Percentiles rank a stretch among this genome's conserved stretches.
Evolutionary conservation across 352 stramenopile species (phyloP).

Genomic region (Phytophthora boehmeriae): DNA sequence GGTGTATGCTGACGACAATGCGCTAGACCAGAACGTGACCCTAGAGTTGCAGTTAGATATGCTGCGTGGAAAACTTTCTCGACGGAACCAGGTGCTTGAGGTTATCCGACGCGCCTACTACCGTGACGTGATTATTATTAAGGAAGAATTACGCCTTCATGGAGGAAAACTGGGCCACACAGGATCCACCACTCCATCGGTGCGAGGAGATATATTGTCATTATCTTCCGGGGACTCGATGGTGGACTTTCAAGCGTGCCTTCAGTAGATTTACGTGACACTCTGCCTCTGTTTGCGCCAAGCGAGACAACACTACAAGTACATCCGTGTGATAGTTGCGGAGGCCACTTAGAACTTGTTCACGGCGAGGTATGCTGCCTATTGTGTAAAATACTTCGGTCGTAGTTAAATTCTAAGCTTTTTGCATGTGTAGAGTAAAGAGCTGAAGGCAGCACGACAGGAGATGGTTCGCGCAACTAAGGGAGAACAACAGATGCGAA

Average conservation of each 20-base stretch:
- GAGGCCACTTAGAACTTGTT: slow-evolving; percentile 76
- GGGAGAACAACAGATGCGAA: slow-evolving; percentile 73
- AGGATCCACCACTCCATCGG: slow-evolving; percentile 6
- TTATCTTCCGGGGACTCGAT: slow-evolving; percentile 11
- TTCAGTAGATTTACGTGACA: slow-evolving; percentile 74
- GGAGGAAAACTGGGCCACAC: slow-evolving; percentile 21
- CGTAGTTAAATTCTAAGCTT: background rate
- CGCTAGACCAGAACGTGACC: slow-evolving; percentile 40
- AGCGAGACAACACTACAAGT: slow-evolving; percentile 76
- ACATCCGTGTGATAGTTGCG: slow-evolving; percentile 75
- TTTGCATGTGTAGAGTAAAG: slow-evolving; percentile 53
- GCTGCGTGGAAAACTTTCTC: slow-evolving; percentile 65
- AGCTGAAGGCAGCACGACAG: slow-evolving; percentile 62
- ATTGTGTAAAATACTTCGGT: background rate
- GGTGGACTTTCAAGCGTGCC: slow-evolving; percentile 60
- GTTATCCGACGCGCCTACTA: slow-evolving; percentile 81
- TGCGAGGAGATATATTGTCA: slow-evolving; percentile 15
- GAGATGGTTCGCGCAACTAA: slow-evolving; percentile 74
- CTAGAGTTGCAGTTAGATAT: slow-evolving; percentile 64
- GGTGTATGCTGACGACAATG: slow-evolving; percentile 35
- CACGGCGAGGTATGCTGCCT: slow-evolving; percentile 63
- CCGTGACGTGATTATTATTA: slow-evolving; percentile 83
- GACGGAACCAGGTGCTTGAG: slow-evolving; percentile 77
- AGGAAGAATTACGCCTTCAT: slow-evolving; percentile 72
- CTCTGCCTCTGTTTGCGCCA: slow-evolving; percentile 72